Percentiles rank a stretch among this genome's conserved stretches.
Conservation (phyloP, 2,329 filamentous ascomycete genomes). For the Fusarium sp. region DNA sequence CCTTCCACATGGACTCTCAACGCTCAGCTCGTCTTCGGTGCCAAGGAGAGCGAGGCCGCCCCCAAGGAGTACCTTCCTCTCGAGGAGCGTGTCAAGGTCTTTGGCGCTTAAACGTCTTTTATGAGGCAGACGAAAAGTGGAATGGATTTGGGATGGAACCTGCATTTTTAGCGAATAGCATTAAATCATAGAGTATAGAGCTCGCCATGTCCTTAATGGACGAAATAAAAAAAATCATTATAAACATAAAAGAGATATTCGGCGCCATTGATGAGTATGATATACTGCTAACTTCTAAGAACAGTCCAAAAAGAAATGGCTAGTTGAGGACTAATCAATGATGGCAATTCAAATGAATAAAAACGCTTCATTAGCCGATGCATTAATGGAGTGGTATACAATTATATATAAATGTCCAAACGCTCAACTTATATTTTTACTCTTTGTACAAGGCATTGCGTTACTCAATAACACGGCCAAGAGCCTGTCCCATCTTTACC, state of each 20-base stretch:
- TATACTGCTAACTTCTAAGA: not conserved
- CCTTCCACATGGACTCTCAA: slow-evolving; percentile 79
- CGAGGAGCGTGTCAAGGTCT: slow-evolving; percentile 75
- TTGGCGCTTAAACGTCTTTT: slow-evolving; percentile 58
- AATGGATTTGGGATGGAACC: slow-evolving; percentile 4
- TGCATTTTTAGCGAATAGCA: slow-evolving; percentile 30
- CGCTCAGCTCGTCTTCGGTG: slow-evolving; percentile 88
- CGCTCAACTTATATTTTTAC: slow-evolving; percentile 16
- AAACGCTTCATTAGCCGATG: not conserved
- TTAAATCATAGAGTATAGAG: slow-evolving; percentile 9
- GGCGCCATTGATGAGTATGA: not conserved
- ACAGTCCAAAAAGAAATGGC: too few species aligned
- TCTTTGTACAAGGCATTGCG: slow-evolving; percentile 14
- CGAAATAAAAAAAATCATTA: not conserved
- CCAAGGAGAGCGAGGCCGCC: slow-evolving; percentile 63
- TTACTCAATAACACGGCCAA: slow-evolving; percentile 77
- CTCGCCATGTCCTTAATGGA: not conserved
- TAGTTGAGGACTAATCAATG: not conserved
- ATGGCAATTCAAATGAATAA: not conserved
- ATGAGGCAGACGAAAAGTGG: slow-evolving; percentile 8
- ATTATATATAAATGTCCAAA: slow-evolving; percentile 32
- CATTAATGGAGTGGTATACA: slow-evolving; percentile 10
- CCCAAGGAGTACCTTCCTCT: slow-evolving; percentile 74
- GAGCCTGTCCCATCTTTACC: slow-evolving; percentile 87
- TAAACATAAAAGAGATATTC: not conserved